Conservation (phyloP, 1,139 yeast species). For the Pneumocystis oryctolagi region DNA sequence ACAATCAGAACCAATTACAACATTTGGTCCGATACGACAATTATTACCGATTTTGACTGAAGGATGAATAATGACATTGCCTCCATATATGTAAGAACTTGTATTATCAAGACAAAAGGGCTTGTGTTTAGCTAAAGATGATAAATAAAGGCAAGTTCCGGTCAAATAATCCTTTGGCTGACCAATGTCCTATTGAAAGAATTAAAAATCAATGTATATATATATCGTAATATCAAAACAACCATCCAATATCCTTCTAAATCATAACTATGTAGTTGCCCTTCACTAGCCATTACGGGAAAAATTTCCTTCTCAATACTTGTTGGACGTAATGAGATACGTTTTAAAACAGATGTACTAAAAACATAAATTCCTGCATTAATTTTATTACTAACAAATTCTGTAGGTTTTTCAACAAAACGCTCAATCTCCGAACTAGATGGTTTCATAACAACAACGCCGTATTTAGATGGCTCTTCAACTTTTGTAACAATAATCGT, state of each 20-base stretch:
- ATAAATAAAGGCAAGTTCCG: slow-evolving; percentile 86
- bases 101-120: slow-evolving; percentile 54
- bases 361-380: slow-evolving; percentile 94
- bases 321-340: slow-evolving; percentile 95
- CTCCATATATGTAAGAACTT: slow-evolving; percentile 61
- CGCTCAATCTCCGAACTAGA: slow-evolving; percentile 91
- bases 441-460: slow-evolving; percentile 95
- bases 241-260: slow-evolving; percentile 98
- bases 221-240: neutral
- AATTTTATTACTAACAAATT: slow-evolving; percentile 86
- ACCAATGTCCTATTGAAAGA: slow-evolving; percentile 54
- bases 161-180: slow-evolving; percentile 99
- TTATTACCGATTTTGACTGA: slow-evolving; percentile 82
- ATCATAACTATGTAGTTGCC: slow-evolving; percentile 84
- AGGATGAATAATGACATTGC: slow-evolving; percentile 91
- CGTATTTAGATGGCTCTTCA: slow-evolving; percentile 98
- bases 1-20: slow-evolving; percentile 93
- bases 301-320: slow-evolving; percentile 98
- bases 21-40: slow-evolving; percentile 97
- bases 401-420: slow-evolving; percentile 98
- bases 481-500: slow-evolving; percentile 99
- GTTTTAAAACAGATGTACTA: slow-evolving; percentile 91
- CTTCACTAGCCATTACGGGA: slow-evolving; percentile 86
- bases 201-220: neutral
- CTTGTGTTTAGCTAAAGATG: slow-evolving; percentile 66